Conservation (phyloP, 371 early-diverging fungal genomes). For the Apophysomyces trapeziformis region DNA sequence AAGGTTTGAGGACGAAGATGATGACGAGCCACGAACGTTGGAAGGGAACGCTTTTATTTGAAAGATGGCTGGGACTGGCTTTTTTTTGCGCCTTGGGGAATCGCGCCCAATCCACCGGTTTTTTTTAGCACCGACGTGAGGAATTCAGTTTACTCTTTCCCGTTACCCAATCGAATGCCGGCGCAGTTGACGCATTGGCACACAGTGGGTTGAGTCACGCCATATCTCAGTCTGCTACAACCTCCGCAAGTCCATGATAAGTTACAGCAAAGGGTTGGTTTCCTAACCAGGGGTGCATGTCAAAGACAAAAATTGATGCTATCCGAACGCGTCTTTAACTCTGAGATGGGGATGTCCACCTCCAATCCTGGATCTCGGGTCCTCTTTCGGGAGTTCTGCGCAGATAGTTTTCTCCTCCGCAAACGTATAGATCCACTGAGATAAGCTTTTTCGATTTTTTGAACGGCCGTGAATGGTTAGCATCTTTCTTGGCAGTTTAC, state of each 20-base stretch:
- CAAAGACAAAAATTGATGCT: not conserved
- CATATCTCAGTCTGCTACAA: conserved; percentile 4
- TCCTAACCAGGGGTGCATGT: conserved; percentile 8
- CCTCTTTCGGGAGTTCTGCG: too few relatives aligned
- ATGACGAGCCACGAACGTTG: not conserved
- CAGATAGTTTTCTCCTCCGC: too few relatives aligned
- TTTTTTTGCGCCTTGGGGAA: not conserved
- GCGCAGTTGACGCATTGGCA: conserved; percentile 12
- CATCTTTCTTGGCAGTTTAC: too few relatives aligned
- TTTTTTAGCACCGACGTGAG: conserved; percentile 7
- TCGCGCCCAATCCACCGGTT: conserved; percentile 7
- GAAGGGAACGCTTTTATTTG: conserved; percentile 10
- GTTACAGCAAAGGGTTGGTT: not conserved
- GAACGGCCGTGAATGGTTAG: too few relatives aligned
- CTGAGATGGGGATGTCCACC: not conserved
- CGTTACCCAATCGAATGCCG: conserved; percentile 7
- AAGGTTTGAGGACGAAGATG: conserved; percentile 1
- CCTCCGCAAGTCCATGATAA: not conserved
- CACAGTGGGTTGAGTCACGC: conserved; percentile 1
- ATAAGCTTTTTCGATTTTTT: too few relatives aligned
- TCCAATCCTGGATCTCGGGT: not conserved
- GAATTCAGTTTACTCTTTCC: conserved; percentile 9
- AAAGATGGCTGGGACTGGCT: conserved; percentile 6
- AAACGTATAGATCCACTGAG: too few relatives aligned
- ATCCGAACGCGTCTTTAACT: not conserved